Evolutionary conservation across 495 filamentous ascomycete species (phyloP), one percentile per base, ranked within the genome.

Genomic region (Aspergillus diversus): DNA sequence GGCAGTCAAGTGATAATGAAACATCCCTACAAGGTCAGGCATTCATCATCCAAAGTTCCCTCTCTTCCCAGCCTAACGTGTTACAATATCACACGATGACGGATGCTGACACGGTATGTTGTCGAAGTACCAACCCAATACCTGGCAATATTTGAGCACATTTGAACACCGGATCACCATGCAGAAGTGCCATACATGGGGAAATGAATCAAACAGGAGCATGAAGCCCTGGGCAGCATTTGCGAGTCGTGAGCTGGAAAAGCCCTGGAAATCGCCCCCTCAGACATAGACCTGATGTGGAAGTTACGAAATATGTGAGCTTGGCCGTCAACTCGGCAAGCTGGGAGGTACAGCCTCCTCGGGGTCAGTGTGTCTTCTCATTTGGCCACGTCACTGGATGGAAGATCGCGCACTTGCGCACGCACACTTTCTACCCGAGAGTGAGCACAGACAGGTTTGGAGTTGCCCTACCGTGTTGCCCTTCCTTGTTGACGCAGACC

Each of bases 351-450:
- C 9, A 17, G 16, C 16, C 21, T 5, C 8, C 5, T 17, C 6
- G 47, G 53, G 54, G 53, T 31, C 35, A 42, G 46, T 54, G 58
- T 43, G 51, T 56, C 8, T 34, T 47, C 60, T 69, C 46, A 17
- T 63, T 59, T 48, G 39, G 67, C 67, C 67, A 69, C 67, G 67
- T 69, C 67, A 69, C 57, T 61, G 42, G 8, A 43, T 13, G 39
- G 47, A 65, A 42, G 46, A 59, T 59, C 37, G 33, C 50, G 32
- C 11, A 17, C 53, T 52, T 49, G 52, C 48, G 49, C 62, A 60
- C 63, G 62, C 51, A 39, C 62, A 57, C 52, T 12, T 61, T 59
- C 60, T 61, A 64, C 61, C 61, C 66, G 58, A 69, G 57, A 35
- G 47, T 6, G 54, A 65, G 58, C 66, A 64, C 60, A 61, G 66